phyloP scores from a whole-genome alignment of 257 asterid species.

The Galeopsis tetrahit region DNA sequence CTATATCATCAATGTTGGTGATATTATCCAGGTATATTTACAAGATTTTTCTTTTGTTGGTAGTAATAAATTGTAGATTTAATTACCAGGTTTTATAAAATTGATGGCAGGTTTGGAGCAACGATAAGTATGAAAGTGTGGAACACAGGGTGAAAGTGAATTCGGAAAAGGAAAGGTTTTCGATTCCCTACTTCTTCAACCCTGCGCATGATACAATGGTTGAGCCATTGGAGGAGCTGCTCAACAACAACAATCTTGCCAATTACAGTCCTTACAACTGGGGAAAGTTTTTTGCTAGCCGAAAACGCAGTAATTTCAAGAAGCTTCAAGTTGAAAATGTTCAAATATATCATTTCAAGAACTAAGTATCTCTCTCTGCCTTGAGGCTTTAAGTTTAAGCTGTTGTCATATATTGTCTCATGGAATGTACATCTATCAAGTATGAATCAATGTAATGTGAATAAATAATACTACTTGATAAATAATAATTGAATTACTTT shows the following conservation, averaged over 20 bases:
- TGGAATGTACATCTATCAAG: neutral
- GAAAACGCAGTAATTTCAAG: constrained; percentile 54
- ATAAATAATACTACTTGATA: constrained; percentile 22
- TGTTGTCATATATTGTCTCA: neutral
- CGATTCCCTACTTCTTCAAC: constrained; percentile 52
- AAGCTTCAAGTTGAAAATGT: constrained; percentile 55
- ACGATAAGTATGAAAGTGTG: constrained; percentile 62
- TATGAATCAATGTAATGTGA: constrained; percentile 19
- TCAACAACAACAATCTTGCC: constrained; percentile 40
- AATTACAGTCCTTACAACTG: constrained; percentile 50
- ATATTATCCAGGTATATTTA: constrained; percentile 49
- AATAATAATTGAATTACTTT: neutral
- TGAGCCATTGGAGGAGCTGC: constrained; percentile 53
- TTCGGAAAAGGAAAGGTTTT: constrained; percentile 52
- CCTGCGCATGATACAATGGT: constrained; percentile 47
- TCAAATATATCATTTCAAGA: constrained; percentile 58
- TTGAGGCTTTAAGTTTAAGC: too few relatives aligned
- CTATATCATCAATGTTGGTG: constrained; percentile 55
- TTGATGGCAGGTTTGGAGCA: constrained; percentile 60
- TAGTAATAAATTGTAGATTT: too few relatives aligned
- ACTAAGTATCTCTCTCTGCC: neutral
- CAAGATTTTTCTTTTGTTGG: neutral
- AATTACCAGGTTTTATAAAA: too few relatives aligned
- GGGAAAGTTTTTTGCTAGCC: constrained; percentile 46
- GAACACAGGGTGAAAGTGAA: constrained; percentile 67